These are phyloP conservation scores for Pythium utonaiense DNA, from an alignment of 352 stramenopile species.

Conservation along the genomic window DNA sequence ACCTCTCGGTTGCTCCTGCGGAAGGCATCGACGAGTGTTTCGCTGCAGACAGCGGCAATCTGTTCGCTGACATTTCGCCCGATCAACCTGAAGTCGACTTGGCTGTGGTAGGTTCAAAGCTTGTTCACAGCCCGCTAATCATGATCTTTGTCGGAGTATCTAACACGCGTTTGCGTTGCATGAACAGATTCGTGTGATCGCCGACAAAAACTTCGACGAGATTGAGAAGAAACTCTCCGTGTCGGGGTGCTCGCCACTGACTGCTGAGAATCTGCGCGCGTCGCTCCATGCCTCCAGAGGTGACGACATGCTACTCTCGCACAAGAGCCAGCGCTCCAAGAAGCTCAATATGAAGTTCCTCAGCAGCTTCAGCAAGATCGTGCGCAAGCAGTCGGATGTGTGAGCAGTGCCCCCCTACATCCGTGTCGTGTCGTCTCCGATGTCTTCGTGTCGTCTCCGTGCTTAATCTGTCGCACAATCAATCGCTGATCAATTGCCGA, in stretches of 20 bases:
- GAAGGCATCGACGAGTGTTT: slow-evolving; percentile 79
- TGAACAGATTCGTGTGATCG: slow-evolving; percentile 53
- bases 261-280: slow-evolving; percentile 43
- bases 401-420: neutral
- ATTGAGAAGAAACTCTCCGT: slow-evolving; percentile 65
- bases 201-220: slow-evolving; percentile 68
- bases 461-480: neutral
- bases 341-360: slow-evolving; percentile 85
- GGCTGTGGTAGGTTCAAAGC: slow-evolving; percentile 31
- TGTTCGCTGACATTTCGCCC: slow-evolving; percentile 60
- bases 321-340: slow-evolving; percentile 54
- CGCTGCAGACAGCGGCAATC: slow-evolving; percentile 57
- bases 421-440: slow-evolving; percentile 1
- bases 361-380: slow-evolving; percentile 30
- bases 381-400: slow-evolving; percentile 28
- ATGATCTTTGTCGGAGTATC: neutral
- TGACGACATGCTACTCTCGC: slow-evolving; percentile 22
- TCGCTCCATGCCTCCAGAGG: slow-evolving; percentile 31
- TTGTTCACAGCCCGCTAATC: neutral
- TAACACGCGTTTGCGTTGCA: neutral
- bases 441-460: neutral
- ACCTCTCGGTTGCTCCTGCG: slow-evolving; percentile 56
- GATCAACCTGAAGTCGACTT: slow-evolving; percentile 60
- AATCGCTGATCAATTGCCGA: too few species aligned
- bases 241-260: slow-evolving; percentile 36